Percentiles rank a stretch among this genome's conserved stretches.
Evolutionary conservation across 2,329 filamentous ascomycete species (phyloP).

Genomic region (Nothophaeocryptopus gaeumannii): DNA sequence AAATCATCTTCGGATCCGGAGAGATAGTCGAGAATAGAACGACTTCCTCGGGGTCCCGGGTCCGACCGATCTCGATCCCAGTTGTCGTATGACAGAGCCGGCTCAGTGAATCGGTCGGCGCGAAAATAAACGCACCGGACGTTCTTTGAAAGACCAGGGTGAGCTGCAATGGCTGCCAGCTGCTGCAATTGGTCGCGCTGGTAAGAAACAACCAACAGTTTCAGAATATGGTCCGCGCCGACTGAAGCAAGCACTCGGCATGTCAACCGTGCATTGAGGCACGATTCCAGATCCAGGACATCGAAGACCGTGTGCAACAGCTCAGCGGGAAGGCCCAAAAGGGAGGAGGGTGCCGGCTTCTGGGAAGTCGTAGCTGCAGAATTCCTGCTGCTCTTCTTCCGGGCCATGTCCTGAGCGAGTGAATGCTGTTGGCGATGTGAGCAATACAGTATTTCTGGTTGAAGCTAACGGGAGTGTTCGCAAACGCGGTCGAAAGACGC

Average conservation of each 20-base stretch:
- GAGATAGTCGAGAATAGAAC: too few species aligned
- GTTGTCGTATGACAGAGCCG: too few species aligned
- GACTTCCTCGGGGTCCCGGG: too few species aligned
- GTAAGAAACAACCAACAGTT: rapidly evolving
- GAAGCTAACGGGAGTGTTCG: too few species aligned
- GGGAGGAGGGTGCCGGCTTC: background rate
- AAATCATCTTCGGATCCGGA: too few species aligned
- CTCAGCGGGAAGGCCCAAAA: background rate
- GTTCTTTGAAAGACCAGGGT: background rate
- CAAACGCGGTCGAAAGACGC: too few species aligned
- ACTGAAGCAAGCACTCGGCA: background rate
- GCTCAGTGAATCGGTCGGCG: background rate
- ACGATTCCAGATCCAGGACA: background rate
- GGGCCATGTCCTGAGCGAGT: too few species aligned
- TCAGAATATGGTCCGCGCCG: background rate
- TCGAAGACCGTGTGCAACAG: slow-evolving; percentile 1
- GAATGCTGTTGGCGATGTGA: too few species aligned
- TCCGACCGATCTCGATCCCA: too few species aligned
- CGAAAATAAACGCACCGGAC: background rate
- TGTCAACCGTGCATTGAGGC: background rate
- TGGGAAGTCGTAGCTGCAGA: background rate
- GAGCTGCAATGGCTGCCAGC: background rate
- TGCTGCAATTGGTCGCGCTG: background rate
- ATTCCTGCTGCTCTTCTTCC: background rate
- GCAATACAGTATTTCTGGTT: too few species aligned